Conservation (phyloP, 371 early-diverging fungal species). For the Catenaria anguillulae region DNA sequence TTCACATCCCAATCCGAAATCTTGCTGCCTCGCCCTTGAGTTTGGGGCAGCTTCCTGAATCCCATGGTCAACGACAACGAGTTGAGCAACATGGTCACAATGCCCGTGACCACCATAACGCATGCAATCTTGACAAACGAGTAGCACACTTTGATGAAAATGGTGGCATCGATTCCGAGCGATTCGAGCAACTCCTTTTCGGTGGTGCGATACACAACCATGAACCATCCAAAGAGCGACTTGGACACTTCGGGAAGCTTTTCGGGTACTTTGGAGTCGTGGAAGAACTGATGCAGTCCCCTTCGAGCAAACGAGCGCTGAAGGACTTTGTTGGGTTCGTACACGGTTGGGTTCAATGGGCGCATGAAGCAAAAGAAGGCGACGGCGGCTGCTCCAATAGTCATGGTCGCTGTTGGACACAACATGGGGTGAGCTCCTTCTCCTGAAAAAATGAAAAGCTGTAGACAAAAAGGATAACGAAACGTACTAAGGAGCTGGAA, state of each 20-base stretch:
- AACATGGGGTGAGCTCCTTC: too few relatives aligned
- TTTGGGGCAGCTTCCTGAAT: neutral
- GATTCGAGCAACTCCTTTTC: neutral
- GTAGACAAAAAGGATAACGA: too few relatives aligned
- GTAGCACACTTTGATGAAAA: neutral
- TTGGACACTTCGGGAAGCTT: conserved; percentile 4
- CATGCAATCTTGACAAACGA: neutral
- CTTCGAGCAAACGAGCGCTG: neutral
- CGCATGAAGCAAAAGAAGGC: conserved; percentile 3
- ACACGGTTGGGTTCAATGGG: neutral
- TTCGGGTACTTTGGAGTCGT: conserved; percentile 1
- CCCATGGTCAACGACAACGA: neutral
- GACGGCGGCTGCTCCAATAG: neutral
- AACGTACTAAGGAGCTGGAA: too few relatives aligned
- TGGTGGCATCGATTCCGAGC: neutral
- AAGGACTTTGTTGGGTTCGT: conserved; percentile 1
- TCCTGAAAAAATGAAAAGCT: too few relatives aligned
- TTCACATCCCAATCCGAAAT: neutral
- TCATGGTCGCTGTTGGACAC: too few relatives aligned
- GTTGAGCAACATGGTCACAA: neutral
- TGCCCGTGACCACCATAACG: neutral
- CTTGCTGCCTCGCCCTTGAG: neutral
- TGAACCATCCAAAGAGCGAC: neutral
- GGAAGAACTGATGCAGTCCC: neutral
- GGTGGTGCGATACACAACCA: neutral